Evolutionary conservation across 1,284 basidiomycete genomes (phyloP).

Genomic region (Naganishia liquefaciens): DNA sequence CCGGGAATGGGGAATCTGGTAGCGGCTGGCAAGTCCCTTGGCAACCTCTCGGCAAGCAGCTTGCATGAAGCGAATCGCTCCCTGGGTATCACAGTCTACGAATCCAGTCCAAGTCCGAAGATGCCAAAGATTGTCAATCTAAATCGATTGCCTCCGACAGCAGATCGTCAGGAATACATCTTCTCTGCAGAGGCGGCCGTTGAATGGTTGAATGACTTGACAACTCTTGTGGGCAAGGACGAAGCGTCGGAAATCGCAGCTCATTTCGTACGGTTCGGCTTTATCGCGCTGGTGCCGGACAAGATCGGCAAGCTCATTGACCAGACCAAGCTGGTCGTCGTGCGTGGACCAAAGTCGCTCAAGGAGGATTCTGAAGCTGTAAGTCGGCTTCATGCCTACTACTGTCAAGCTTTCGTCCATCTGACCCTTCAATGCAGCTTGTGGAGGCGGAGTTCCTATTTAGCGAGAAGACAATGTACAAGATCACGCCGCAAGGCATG

Average conservation of each 20-base stretch:
- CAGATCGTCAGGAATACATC: constrained; percentile 62
- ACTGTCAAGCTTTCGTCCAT: too few relatives aligned
- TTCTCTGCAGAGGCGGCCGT: constrained; percentile 84
- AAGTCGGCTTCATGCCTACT: not conserved
- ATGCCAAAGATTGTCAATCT: constrained; percentile 36
- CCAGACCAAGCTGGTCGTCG: constrained; percentile 82
- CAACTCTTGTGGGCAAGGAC: constrained; percentile 91
- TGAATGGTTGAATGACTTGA: constrained; percentile 97
- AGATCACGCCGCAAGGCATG: constrained; percentile 86
- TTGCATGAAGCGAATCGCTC: constrained; percentile 55
- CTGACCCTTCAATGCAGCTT: constrained; percentile 51
- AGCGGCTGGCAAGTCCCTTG: constrained; percentile 12
- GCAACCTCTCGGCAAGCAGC: constrained; percentile 14
- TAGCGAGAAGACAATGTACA: constrained; percentile 91
- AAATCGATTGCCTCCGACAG: constrained; percentile 18
- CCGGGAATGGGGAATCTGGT: not conserved
- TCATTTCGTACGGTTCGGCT: constrained; percentile 93
- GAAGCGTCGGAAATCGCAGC: constrained; percentile 97
- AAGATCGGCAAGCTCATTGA: constrained; percentile 71
- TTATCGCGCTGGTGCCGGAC: constrained; percentile 73
- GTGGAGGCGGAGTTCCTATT: constrained; percentile 92
- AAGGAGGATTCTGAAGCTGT: constrained; percentile 16
- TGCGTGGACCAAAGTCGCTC: constrained; percentile 48
- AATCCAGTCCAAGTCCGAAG: constrained; percentile 26
- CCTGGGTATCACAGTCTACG: constrained; percentile 53